These are phyloP conservation scores for Yamadazyma ubonensis DNA, from an alignment of 805 yeast species.

Conservation along the genomic window DNA sequence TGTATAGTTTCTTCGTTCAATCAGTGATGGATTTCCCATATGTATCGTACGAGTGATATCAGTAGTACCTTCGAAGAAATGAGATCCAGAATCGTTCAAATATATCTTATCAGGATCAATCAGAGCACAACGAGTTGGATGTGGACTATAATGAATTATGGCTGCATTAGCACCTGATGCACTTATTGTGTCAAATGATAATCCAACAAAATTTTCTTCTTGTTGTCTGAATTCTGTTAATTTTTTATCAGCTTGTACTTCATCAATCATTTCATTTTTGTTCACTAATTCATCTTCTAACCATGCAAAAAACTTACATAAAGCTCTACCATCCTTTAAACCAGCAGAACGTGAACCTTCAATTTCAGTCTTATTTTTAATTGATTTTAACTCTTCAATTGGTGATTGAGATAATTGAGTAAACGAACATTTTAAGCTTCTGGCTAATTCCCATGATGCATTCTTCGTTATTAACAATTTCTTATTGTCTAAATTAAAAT, in stretches of 20 bases:
- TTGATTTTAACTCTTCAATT: conserved; percentile 50
- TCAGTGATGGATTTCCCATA: conserved; percentile 46
- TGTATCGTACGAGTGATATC: conserved; percentile 64
- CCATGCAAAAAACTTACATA: conserved; percentile 56
- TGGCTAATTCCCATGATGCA: conserved; percentile 41
- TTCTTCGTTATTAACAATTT: conserved; percentile 30
- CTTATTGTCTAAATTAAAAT: conserved; percentile 28
- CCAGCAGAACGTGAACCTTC: conserved; percentile 53
- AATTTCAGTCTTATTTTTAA: conserved; percentile 50
- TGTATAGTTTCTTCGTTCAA: conserved; percentile 51
- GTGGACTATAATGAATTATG: conserved; percentile 71
- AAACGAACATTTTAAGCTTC: conserved; percentile 31
- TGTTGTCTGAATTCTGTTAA: conserved; percentile 34
- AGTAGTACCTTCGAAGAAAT: conserved; percentile 83
- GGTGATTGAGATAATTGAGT: conserved; percentile 33
- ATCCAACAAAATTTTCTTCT: conserved; percentile 55
- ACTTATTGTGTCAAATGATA: conserved; percentile 72
- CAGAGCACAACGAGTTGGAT: conserved; percentile 37
- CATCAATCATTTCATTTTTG: conserved; percentile 46
- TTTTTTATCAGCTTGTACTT: conserved; percentile 58
- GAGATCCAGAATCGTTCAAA: conserved; percentile 88
- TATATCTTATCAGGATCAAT: conserved; percentile 65
- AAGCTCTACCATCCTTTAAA: conserved; percentile 58
- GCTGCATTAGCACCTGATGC: conserved; percentile 78
- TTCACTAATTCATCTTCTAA: conserved; percentile 51